Conservation (phyloP, 352 stramenopile genomes). For the Achlya hypogyna region DNA sequence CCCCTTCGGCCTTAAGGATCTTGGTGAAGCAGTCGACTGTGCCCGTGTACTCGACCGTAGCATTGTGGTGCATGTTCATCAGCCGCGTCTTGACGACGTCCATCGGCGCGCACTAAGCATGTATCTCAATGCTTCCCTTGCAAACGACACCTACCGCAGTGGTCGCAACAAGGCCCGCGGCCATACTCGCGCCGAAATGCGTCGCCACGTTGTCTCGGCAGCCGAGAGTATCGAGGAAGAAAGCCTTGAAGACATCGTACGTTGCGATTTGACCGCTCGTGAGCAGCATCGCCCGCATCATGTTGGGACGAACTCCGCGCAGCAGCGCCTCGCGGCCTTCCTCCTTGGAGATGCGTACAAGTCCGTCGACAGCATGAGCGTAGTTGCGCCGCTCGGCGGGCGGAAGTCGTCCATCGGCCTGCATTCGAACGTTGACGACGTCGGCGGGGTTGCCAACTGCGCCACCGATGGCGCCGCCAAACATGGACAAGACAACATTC, state of each 20-base stretch:
- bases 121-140: not conserved
- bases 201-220: constrained; percentile 63
- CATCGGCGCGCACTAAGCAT: constrained; percentile 41
- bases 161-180: constrained; percentile 64
- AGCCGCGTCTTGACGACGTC: constrained; percentile 77
- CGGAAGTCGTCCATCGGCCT: constrained; percentile 58
- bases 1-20: constrained; percentile 61
- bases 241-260: constrained; percentile 67
- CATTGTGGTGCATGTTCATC: constrained; percentile 68
- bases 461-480: constrained; percentile 53
- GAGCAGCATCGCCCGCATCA: constrained; percentile 78
- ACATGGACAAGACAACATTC: constrained; percentile 63
- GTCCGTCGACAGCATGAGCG: constrained; percentile 65
- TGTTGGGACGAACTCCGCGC: constrained; percentile 66
- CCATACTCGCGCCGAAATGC: constrained; percentile 65
- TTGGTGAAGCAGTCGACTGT: constrained; percentile 76
- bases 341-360: constrained; percentile 52
- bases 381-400: constrained; percentile 65
- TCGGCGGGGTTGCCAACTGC: constrained; percentile 64
- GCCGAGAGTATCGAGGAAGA: constrained; percentile 37
- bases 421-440: constrained; percentile 81
- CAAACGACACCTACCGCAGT: constrained; percentile 27
- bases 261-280: constrained; percentile 74
- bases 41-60: constrained; percentile 57
- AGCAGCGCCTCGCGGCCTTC: constrained; percentile 54